These are phyloP conservation scores for Capronia americana DNA, from an alignment of 2,329 filamentous ascomycete species.

Conservation along the genomic window DNA sequence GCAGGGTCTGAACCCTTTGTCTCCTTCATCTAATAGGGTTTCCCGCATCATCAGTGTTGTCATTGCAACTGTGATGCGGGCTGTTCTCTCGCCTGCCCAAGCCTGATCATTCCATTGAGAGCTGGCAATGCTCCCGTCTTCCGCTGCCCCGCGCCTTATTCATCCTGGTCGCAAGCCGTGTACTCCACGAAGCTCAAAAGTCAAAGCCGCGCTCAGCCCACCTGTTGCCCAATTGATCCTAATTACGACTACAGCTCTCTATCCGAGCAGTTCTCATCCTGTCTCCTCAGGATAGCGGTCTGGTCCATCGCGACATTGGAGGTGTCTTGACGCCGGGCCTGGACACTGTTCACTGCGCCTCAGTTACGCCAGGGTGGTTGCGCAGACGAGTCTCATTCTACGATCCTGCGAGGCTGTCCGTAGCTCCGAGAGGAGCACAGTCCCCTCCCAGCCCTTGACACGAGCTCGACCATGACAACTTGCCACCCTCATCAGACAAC, in stretches of 20 bases:
- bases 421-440: conserved; percentile 22
- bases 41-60: background rate
- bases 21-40: background rate
- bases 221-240: conserved; percentile 12
- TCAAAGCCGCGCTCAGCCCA: conserved; percentile 21
- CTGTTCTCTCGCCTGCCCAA: background rate
- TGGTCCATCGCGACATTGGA: background rate
- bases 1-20: background rate
- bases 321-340: background rate
- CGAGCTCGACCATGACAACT: conserved; percentile 32
- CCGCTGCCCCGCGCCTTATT: conserved; percentile 15
- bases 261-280: background rate
- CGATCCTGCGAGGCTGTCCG: conserved; percentile 1
- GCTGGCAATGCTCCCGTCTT: conserved; percentile 19
- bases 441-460: conserved; percentile 13
- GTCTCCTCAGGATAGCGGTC: background rate
- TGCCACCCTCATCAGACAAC: conserved; percentile 19
- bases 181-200: conserved; percentile 16
- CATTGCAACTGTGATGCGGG: background rate
- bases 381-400: background rate
- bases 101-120: conserved; percentile 8
- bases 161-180: conserved; percentile 18
- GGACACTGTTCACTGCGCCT: background rate
- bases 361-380: background rate
- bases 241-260: background rate